Evolutionary conservation across 2,329 filamentous ascomycete genomes (phyloP).

Genomic region (Arthrobotrys sinensis): DNA sequence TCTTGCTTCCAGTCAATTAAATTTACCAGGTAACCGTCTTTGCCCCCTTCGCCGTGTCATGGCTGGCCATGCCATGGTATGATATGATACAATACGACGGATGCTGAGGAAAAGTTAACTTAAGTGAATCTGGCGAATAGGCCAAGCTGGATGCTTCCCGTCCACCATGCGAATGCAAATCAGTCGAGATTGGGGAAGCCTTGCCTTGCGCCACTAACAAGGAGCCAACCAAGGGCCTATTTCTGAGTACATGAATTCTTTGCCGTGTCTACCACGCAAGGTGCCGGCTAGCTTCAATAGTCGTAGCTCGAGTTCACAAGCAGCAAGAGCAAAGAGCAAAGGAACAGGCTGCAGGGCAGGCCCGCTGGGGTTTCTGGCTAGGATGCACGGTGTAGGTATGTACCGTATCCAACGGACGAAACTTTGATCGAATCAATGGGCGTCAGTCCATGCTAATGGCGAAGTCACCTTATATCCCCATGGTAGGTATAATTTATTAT

Average conservation of each 20-base stretch:
- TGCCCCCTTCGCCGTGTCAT: constrained; percentile 42
- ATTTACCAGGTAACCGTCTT: constrained; percentile 57
- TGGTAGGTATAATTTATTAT: constrained; percentile 61
- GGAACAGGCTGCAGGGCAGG: constrained; percentile 58
- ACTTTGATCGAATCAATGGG: constrained; percentile 50
- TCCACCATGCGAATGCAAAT: constrained; percentile 47
- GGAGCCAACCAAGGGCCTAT: constrained; percentile 56
- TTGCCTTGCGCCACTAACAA: constrained; percentile 59
- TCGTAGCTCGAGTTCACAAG: constrained; percentile 56
- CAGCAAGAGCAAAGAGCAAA: constrained; percentile 42
- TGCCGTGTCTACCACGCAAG: constrained; percentile 54
- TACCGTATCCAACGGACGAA: constrained; percentile 55
- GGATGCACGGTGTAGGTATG: constrained; percentile 52
- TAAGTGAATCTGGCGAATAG: constrained; percentile 39
- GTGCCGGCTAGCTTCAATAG: constrained; percentile 56
- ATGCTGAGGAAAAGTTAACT: constrained; percentile 17
- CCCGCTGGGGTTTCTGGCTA: constrained; percentile 38
- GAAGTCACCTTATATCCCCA: constrained; percentile 61
- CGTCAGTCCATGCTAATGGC: constrained; percentile 59
- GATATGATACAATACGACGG: constrained; percentile 21
- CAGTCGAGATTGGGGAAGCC: constrained; percentile 47
- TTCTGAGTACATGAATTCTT: constrained; percentile 46
- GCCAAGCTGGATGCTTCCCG: constrained; percentile 51
- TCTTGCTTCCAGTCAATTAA: constrained; percentile 28
- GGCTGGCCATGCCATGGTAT: constrained; percentile 23